These are phyloP conservation scores for Aristolochia fimbriata DNA, from an alignment of 164 flowering plant species.

Conservation along the genomic window DNA sequence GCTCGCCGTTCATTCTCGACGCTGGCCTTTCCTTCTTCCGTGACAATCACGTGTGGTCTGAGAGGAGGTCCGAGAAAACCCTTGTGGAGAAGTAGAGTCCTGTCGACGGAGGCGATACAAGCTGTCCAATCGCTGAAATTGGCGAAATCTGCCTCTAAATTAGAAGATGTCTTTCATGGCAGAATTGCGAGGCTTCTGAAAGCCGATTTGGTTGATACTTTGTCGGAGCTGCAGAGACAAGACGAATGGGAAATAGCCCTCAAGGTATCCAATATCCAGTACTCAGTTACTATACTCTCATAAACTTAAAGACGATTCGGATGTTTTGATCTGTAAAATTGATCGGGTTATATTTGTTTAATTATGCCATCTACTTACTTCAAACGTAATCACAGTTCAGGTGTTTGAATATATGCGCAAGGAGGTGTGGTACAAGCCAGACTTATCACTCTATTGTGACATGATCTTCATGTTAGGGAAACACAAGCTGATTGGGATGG, in stretches of 20 bases:
- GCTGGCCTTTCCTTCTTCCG: background rate
- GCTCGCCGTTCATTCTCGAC: background rate
- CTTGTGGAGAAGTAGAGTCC: slow-evolving; percentile 51
- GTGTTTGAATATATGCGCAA: slow-evolving; percentile 48
- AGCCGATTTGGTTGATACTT: slow-evolving; percentile 45
- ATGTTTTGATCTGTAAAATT: background rate
- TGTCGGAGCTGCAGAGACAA: slow-evolving; percentile 66
- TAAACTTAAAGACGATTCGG: no score
- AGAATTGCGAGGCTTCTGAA: slow-evolving; percentile 55
- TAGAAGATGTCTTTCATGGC: slow-evolving; percentile 32
- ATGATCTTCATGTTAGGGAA: slow-evolving; percentile 61
- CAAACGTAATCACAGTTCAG: slow-evolving; percentile 30
- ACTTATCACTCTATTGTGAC: slow-evolving; percentile 37
- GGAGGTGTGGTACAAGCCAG: slow-evolving; percentile 56
- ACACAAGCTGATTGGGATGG: slow-evolving; percentile 44
- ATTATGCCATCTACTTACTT: slow-evolving; percentile 13
- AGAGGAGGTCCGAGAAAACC: slow-evolving; percentile 42
- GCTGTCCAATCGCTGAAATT: slow-evolving; percentile 65
- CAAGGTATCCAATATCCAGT: slow-evolving; percentile 11
- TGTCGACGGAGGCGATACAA: slow-evolving; percentile 72
- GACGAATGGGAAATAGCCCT: slow-evolving; percentile 54
- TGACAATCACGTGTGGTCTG: slow-evolving; percentile 27
- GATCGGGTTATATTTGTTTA: background rate
- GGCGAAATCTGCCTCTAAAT: slow-evolving; percentile 37
- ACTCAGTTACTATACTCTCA: no score